Base-by-base conservation (phyloP, 129 eudicot species). In the Chrysanthemum lavandulifolium region DNA sequence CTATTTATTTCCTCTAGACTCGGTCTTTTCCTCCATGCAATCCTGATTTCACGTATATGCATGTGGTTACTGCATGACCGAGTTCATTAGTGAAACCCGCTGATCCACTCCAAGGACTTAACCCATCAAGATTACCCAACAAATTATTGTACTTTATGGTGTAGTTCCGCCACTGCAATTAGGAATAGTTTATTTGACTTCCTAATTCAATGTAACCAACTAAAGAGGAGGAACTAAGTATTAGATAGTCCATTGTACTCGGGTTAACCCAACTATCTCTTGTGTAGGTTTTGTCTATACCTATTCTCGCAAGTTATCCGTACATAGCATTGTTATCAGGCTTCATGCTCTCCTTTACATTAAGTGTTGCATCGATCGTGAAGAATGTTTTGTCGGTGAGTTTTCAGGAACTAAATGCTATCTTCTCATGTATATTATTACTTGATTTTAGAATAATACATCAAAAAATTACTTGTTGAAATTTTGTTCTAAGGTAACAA, bases 241-340 rank as follows among this genome's bases (percentile, higher is more conserved):
- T 68, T 50, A 16, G 29, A 73, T 59, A 61, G 13, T 64, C 4
- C 15, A 25, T 75, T 68, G 51, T 68, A 23, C 18, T 19, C 16
- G 36, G 2, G 25, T 25, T 69, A 21, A 77, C 23, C n/a, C 48
- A 50, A 40, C 69, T 40, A 23, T 61, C 25, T 49, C 19, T 65
- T 64, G 51, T 87, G 84, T 76, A 94, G 98, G 70, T 85, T 36
- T 9, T 84, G 12, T 56, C 90, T 40, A 88, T 95, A 76, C 95
- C 94, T 36, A 31, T 95, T 10, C 77, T 95, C 74, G 61, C 92
- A 65, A 78, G 88, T 81, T 95, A 84, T 75, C 91, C 92, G 76
- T 88, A 77, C 63, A 88, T 90, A 43, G 96, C 99, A 3, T 73
- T 86, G 91, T 78, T 95, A 19, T 86, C 96, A 2, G 99, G 99